Evolutionary conservation across 495 filamentous ascomycete genomes (phyloP).

Genomic region (Trichoderma parareesei): DNA sequence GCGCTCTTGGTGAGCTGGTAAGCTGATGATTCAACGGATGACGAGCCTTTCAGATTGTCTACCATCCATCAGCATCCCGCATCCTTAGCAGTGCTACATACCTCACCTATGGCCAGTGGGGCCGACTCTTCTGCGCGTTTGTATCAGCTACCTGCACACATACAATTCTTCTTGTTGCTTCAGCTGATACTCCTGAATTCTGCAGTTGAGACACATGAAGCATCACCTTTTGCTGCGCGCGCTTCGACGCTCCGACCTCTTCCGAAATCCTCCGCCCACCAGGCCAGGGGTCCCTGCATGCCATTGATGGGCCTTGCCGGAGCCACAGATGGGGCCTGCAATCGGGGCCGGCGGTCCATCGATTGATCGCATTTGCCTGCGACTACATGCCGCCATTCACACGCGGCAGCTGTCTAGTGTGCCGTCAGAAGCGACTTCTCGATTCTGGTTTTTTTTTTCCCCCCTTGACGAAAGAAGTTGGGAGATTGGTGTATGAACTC

Average conservation of each 20-base stretch:
- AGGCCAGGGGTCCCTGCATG: conserved; percentile 2
- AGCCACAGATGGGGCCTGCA: background rate
- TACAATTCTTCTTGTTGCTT: background rate
- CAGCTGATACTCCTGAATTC: conserved; percentile 1
- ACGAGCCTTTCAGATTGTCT: too few species aligned
- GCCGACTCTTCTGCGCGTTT: background rate
- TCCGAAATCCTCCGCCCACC: background rate
- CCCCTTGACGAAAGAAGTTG: too few species aligned
- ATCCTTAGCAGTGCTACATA: too few species aligned
- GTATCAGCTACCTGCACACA: background rate
- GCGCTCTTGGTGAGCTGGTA: too few species aligned
- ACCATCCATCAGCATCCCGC: too few species aligned
- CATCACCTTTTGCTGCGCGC: background rate
- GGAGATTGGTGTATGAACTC: too few species aligned
- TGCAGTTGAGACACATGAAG: conserved; percentile 2
- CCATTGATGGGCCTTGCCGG: conserved; percentile 4
- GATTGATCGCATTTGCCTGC: background rate
- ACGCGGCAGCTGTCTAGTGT: background rate
- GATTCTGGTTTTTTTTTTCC: too few species aligned
- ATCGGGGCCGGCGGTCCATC: background rate
- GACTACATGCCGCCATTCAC: too few species aligned
- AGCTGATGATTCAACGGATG: too few species aligned
- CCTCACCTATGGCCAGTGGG: too few species aligned
- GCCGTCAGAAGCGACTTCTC: background rate
- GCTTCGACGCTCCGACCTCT: background rate